These are phyloP conservation scores for Fusarium sp. DNA, from an alignment of 2,329 filamentous ascomycete species.

Conservation along the genomic window DNA sequence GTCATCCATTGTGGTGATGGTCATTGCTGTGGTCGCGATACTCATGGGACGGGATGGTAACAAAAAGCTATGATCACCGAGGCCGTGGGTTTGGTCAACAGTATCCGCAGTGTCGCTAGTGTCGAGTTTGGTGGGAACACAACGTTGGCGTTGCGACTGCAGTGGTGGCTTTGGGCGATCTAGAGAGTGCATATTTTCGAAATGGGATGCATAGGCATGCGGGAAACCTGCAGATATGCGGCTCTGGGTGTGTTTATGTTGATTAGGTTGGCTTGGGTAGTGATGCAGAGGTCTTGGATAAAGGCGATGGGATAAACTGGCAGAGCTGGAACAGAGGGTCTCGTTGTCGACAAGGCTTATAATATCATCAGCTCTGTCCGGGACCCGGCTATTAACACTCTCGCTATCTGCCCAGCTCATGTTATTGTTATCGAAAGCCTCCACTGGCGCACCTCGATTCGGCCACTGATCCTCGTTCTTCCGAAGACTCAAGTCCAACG, in stretches of 20 bases:
- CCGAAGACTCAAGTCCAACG: conserved; percentile 40
- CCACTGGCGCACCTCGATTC: conserved; percentile 30
- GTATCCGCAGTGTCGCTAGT: conserved; percentile 25
- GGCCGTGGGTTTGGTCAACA: conserved; percentile 28
- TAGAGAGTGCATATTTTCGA: conserved; percentile 37
- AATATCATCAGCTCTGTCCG: conserved; percentile 41
- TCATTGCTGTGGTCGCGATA: conserved; percentile 40
- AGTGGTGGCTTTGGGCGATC: conserved; percentile 32
- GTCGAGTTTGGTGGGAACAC: conserved; percentile 33
- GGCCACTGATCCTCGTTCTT: conserved; percentile 40
- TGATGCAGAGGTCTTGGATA: conserved; percentile 40
- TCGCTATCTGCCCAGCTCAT: conserved; percentile 31
- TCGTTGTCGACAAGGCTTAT: conserved; percentile 49
- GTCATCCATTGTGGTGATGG: conserved; percentile 24
- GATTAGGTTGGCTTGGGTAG: conserved; percentile 31
- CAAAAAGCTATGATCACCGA: conserved; percentile 44
- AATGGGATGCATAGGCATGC: conserved; percentile 38
- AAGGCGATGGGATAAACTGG: conserved; percentile 37
- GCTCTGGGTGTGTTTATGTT: conserved; percentile 24
- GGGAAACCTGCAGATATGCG: conserved; percentile 36
- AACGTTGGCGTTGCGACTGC: conserved; percentile 27
- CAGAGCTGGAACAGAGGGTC: conserved; percentile 45
- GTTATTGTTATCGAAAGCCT: conserved; percentile 31
- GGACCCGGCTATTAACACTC: conserved; percentile 36
- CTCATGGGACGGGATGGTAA: conserved; percentile 46